Conservation (phyloP, 257 asterid genomes). For the Ballota nigra region DNA sequence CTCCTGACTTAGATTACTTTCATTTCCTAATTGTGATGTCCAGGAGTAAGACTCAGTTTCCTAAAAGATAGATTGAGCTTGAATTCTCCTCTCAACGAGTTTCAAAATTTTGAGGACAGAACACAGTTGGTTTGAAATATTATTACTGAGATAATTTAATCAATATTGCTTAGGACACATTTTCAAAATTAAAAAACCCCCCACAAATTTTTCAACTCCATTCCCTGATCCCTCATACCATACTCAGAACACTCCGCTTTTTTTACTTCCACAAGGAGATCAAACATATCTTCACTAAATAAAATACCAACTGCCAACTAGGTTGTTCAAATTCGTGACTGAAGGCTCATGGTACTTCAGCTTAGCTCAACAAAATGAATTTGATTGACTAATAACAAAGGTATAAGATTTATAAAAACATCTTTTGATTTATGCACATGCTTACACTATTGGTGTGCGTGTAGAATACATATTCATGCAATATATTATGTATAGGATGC, state of each 20-base stretch:
- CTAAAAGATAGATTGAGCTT: background rate
- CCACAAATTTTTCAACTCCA: background rate
- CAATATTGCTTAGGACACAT: background rate
- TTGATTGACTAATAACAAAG: background rate
- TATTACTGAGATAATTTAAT: background rate
- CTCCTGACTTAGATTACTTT: background rate
- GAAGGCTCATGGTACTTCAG: background rate
- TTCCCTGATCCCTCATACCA: background rate
- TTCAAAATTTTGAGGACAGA: background rate
- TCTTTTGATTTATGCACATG: background rate
- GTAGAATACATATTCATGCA: constrained; percentile 3
- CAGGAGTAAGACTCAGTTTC: background rate
- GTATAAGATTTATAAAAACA: background rate
- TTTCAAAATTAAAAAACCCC: background rate
- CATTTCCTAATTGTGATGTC: background rate
- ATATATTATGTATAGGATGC: background rate
- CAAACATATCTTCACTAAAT: background rate
- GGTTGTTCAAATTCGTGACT: background rate
- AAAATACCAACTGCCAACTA: background rate
- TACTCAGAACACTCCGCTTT: background rate
- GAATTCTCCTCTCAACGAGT: background rate
- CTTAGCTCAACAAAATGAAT: background rate
- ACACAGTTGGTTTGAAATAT: background rate
- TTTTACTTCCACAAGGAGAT: background rate
- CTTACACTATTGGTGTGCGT: background rate